Evolutionary conservation across 2,329 filamentous ascomycete genomes (phyloP).

Genomic region (Helotiales sp.): DNA sequence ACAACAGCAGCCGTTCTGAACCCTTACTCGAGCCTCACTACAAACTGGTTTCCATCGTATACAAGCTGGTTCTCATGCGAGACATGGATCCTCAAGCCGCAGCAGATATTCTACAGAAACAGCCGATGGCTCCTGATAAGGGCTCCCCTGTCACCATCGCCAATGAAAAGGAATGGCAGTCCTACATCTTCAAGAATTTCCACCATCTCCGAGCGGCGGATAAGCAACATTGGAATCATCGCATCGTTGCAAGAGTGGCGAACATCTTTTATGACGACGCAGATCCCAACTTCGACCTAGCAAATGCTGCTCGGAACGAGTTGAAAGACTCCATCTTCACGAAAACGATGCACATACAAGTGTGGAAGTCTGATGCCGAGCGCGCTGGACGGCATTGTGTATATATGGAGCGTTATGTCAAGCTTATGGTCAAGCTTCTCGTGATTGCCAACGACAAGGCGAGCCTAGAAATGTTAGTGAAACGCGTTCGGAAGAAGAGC

Average conservation of each 20-base stretch:
- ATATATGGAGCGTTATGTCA: constrained; percentile 72
- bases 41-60: constrained; percentile 68
- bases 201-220: constrained; percentile 53
- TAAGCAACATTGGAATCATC: constrained; percentile 77
- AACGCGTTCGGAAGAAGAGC: constrained; percentile 66
- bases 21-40: constrained; percentile 75
- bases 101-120: constrained; percentile 44
- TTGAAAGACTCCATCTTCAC: constrained; percentile 74
- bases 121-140: constrained; percentile 40
- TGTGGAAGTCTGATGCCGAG: constrained; percentile 76
- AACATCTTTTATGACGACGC: constrained; percentile 64
- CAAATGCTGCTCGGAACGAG: constrained; percentile 65
- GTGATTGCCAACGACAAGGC: constrained; percentile 64
- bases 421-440: constrained; percentile 67
- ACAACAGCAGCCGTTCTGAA: constrained; percentile 63
- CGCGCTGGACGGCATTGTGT: constrained; percentile 74
- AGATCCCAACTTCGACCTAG: constrained; percentile 49
- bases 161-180: constrained; percentile 58
- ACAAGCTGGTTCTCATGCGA: constrained; percentile 62
- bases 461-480: constrained; percentile 66
- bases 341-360: constrained; percentile 74
- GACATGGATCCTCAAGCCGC: constrained; percentile 37
- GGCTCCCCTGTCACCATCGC: constrained; percentile 39
- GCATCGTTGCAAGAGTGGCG: constrained; percentile 68
- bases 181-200: constrained; percentile 57